These are phyloP conservation scores for Parsonsia alboflavescens DNA, from an alignment of 257 asterid genomes.

Conservation along the genomic window DNA sequence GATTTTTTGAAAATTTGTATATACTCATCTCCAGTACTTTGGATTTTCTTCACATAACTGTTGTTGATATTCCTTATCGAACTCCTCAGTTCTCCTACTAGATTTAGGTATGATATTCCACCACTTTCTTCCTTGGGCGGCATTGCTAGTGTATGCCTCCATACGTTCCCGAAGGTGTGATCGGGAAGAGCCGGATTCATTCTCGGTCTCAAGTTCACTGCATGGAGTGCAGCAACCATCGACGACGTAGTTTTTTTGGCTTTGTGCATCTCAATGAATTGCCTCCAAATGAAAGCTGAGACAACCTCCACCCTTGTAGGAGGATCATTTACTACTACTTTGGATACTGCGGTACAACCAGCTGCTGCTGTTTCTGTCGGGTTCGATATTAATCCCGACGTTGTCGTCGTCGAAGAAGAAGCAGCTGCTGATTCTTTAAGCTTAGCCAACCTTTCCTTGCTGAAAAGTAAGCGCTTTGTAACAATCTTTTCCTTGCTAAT, in stretches of 20 bases:
- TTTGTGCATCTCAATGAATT: slow-evolving; percentile 16
- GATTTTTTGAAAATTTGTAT: background rate
- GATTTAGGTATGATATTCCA: background rate
- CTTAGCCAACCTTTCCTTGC: slow-evolving; percentile 22
- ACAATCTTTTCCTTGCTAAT: slow-evolving; percentile 17
- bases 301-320: slow-evolving; percentile 53
- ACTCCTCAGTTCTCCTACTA: slow-evolving; percentile 24
- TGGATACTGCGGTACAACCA: slow-evolving; percentile 1
- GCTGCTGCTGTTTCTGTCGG: no score
- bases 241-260: background rate
- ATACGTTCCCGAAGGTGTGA: slow-evolving; percentile 25
- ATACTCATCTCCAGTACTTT: slow-evolving; percentile 12
- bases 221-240: slow-evolving; percentile 21
- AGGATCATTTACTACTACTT: slow-evolving; percentile 21
- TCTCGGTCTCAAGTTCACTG: slow-evolving; percentile 34
- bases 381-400: no score
- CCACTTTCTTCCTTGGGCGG: slow-evolving; percentile 3
- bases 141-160: slow-evolving; percentile 18
- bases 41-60: slow-evolving; percentile 17
- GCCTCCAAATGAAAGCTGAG: slow-evolving; percentile 38
- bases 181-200: slow-evolving; percentile 23
- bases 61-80: slow-evolving; percentile 27
- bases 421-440: slow-evolving; percentile 18
- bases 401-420: no score
- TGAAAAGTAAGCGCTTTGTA: slow-evolving; percentile 29